Conservation (phyloP, 257 asterid genomes). For the Ajuga chamaepitys region DNA sequence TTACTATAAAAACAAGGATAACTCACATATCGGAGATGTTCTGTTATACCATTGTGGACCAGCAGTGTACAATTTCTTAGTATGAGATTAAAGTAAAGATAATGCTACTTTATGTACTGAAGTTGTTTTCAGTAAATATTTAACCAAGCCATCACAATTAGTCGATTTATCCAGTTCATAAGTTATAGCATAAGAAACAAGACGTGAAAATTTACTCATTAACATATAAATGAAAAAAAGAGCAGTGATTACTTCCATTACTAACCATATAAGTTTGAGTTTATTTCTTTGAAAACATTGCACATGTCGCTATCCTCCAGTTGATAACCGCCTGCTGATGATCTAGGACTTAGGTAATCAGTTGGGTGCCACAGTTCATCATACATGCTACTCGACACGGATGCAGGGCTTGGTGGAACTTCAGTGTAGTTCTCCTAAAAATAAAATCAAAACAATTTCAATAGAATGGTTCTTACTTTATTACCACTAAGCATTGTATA, state of each 20-base stretch:
- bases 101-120: background rate
- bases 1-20: background rate
- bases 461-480: background rate
- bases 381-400: conserved; percentile 74
- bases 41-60: background rate
- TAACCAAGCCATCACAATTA: background rate
- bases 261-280: conserved; percentile 80
- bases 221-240: background rate
- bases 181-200: conserved; percentile 4
- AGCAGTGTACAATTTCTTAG: background rate
- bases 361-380: conserved; percentile 71
- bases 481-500: background rate
- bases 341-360: conserved; percentile 59
- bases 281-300: conserved; percentile 70
- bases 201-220: background rate
- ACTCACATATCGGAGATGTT: background rate
- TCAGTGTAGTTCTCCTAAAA: conserved; percentile 86
- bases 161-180: background rate
- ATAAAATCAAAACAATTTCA: conserved; percentile 5
- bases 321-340: conserved; percentile 50
- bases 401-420: conserved; percentile 99
- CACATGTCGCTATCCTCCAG: conserved; percentile 63
- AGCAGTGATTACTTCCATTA: conserved; percentile 5
- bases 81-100: background rate
- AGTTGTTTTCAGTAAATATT: background rate